Evolutionary conservation across 2,329 filamentous ascomycete species (phyloP), one percentile per base, ranked within the genome.

Genomic region (Apiospora sp.): DNA sequence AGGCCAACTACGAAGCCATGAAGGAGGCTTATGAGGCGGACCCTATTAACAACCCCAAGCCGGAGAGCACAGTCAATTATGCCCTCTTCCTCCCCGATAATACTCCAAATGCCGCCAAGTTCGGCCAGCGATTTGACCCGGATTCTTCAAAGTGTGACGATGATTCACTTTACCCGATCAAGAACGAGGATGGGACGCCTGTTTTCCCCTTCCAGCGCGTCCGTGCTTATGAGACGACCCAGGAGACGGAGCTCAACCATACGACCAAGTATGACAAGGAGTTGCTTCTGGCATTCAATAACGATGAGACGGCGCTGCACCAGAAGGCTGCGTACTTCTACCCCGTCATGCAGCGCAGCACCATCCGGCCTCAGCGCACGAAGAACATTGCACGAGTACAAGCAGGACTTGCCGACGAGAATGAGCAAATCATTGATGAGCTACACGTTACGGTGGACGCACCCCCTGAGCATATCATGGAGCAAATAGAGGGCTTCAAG

Each of bases 261-360:
- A 80, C 85, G 51, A 88, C 86, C 71, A 92, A 92, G 81, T 92
- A 92, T 79, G 85, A 88, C 75, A 87, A 92, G 74, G 90, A 93
- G 80, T 84, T 92, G 46, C 86, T 92, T 72, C 82, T 93, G 41
- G 86, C 89, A 3, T 87, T 88, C 77, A 86, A 89, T 76, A 87
- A 90, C 74, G 87, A 88, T 74, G 86, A 78, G 27, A 78, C 77
- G 67, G 73, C 81, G 34, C 77, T 82, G 68, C 80, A 83, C 69
- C 86, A 89, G 75, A 89, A 89, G 79, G 91, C 87, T 8, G 89
- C 87, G 16, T 92, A 91, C 80, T 93, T 92, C 81, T 93, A 92
- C 77, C 91, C 91, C 4, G 86, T 93, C 74, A 88, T 92, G 82
- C 90, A 92, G 80, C 88, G 89, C 71, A 89, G 87, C 67, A 86